Evolutionary conservation across 1,284 basidiomycete genomes (phyloP).

Genomic region (Moesziomyces parantarcticus): DNA sequence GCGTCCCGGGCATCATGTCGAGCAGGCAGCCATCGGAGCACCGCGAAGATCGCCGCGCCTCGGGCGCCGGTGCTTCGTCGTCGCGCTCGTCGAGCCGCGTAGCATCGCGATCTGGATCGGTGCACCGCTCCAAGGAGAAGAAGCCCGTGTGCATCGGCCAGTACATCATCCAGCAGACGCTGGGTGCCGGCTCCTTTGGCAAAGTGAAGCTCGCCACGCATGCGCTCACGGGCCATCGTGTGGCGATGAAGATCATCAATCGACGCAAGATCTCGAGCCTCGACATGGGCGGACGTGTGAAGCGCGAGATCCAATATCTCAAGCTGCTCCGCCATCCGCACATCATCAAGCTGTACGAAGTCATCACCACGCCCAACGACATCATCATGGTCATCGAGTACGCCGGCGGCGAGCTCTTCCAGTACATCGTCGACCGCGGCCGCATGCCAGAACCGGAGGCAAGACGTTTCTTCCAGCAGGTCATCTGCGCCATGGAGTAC

Average conservation of each 20-base stretch:
- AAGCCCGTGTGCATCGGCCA: slow-evolving; percentile 63
- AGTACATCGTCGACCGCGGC: slow-evolving; percentile 67
- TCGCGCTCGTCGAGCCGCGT: slow-evolving; percentile 39
- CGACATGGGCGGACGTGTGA: slow-evolving; percentile 77
- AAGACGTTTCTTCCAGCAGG: slow-evolving; percentile 66
- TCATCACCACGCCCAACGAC: slow-evolving; percentile 65
- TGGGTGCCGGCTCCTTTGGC: slow-evolving; percentile 86
- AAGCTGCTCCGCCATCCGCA: slow-evolving; percentile 66
- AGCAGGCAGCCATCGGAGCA: slow-evolving; percentile 32
- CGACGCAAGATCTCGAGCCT: slow-evolving; percentile 91
- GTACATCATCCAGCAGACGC: slow-evolving; percentile 69
- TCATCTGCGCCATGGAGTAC: slow-evolving; percentile 66
- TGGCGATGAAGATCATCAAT: slow-evolving; percentile 97
- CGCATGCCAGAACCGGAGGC: slow-evolving; percentile 65
- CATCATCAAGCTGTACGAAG: slow-evolving; percentile 68
- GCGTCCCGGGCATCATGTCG: slow-evolving; percentile 9
- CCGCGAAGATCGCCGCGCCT: slow-evolving; percentile 13
- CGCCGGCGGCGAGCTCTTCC: slow-evolving; percentile 66
- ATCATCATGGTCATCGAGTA: slow-evolving; percentile 68
- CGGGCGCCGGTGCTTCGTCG: slow-evolving; percentile 10
- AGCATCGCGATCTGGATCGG: slow-evolving; percentile 28
- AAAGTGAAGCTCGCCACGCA: slow-evolving; percentile 98
- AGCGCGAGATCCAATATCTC: slow-evolving; percentile 76
- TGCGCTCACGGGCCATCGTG: slow-evolving; percentile 90
- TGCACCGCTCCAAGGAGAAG: slow-evolving; percentile 36